A percentile compares a stretch with the other conserved stretches of the same genome.
These are phyloP conservation scores for Debaryomyces robertsiae DNA, from an alignment of 1,139 yeast species.

Conservation along the genomic window DNA sequence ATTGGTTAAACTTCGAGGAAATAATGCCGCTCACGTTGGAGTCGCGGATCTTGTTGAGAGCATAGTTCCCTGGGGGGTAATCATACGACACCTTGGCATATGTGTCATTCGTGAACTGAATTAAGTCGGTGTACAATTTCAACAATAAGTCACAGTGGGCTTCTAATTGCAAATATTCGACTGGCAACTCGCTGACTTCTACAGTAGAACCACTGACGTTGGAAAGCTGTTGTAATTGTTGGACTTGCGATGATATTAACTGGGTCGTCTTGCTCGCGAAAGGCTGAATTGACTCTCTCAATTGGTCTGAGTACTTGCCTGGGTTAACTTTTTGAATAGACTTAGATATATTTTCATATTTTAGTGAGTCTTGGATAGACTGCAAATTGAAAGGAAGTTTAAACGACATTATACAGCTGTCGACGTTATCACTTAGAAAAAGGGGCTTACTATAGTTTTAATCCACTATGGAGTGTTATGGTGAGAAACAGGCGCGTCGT, in stretches of 20 bases:
- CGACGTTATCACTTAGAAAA: too few species aligned
- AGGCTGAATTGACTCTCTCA: conserved; percentile 46
- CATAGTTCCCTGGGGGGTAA: conserved; percentile 67
- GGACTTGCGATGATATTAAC: conserved; percentile 41
- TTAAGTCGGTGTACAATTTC: conserved; percentile 59
- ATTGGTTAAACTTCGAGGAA: conserved; percentile 55
- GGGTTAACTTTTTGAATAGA: conserved; percentile 44
- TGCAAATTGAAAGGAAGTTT: conserved; percentile 53
- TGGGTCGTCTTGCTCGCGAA: conserved; percentile 45
- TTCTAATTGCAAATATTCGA: conserved; percentile 69
- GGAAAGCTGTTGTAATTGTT: conserved; percentile 49
- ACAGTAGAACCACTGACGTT: conserved; percentile 27
- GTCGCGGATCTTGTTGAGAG: conserved; percentile 49
- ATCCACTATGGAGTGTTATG: too few species aligned
- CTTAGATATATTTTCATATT: conserved; percentile 43
- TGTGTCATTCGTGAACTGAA: conserved; percentile 59
- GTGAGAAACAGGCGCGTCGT: too few species aligned
- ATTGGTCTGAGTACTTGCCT: conserved; percentile 42
- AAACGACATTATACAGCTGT: conserved; percentile 52
- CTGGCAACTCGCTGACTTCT: conserved; percentile 66
- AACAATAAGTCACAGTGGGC: conserved; percentile 64
- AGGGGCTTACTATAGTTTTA: too few species aligned
- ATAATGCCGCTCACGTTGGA: conserved; percentile 64
- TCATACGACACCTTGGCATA: conserved; percentile 70
- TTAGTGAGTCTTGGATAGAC: conserved; percentile 48